Evolutionary conservation across 2,329 filamentous ascomycete genomes (phyloP), one percentile per base, ranked within the genome.

Genomic region (Ophiostoma triangulosporum): DNA sequence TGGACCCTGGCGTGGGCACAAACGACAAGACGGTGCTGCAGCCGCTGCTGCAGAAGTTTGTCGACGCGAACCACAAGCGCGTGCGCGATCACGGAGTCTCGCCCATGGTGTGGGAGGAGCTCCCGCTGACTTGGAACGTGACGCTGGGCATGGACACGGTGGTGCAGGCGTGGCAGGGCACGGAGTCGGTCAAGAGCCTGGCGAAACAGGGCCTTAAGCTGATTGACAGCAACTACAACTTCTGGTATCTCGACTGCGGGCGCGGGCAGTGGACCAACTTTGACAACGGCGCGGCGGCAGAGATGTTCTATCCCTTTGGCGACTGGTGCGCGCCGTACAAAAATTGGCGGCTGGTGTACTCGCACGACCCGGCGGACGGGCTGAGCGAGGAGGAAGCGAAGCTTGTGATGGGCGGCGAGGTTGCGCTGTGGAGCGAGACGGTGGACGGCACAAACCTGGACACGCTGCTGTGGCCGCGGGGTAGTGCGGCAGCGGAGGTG

Each of bases 31-130:
- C 70, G 1, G 75, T 91, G 14, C 70, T 95, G 35, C 75, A 79
- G 62, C 86, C 88, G 2, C 73, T 93, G 22, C 75, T 95, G 64
- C 87, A 95, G 64, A 78, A 75, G 54, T 88, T 94, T 64, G 71
- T 94, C 58, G 77, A 86, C 64, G 75, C 76, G 59, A 81, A 83
- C 61, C 85, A 90, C 65, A 72, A 68, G 29, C 78, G 81, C 46
- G 73, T 93, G 38, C 72, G 79, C 46, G 69, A 74, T 43, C 73
- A 76, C 6, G 83, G 83, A 4, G 69, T 95, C 51, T 77, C 75
- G 5, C 87, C 88, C 0, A 71, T 95, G 22, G 86, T 90, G 1
- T 95, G 89, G 89, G 88, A 95, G 66, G 89, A 95, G 66, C 88
- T 93, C 74, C 72, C 88, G 1, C 71, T 86, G 9, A 73, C 81